Base-by-base conservation (phyloP, 2,329 filamentous ascomycete genomes). In the Hirsutella thompsonii region DNA sequence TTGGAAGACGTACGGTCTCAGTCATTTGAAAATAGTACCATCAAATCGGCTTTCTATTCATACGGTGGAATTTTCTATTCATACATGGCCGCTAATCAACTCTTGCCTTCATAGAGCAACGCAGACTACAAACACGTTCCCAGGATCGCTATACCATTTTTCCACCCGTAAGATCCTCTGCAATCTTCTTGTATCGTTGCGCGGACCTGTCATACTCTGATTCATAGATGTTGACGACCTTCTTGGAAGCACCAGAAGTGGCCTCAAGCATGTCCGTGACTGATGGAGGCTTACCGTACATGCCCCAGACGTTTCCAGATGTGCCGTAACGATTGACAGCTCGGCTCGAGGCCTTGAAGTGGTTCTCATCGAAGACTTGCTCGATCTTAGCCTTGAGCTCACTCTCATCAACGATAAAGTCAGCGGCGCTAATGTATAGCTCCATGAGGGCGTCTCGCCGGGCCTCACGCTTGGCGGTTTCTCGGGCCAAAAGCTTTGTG, bases 341-440 rank as follows among this genome's bases (percentile, higher is more conserved):
- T 37, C 55, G 47, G 39, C 54, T 55, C 58, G 62, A 52, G 46
- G 59, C 58, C 42, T 53, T 58, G 57, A 72, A 76, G 60, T 67
- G 67, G 46, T 76, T 70, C 20, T 79, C 76, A 14, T 76, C 72
- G 63, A 95, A 98, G n/a, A 81, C 70, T 47, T 70, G 64, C 19
- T 93, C 82, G 42, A 95, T 80, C 48, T 79, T 74, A 14, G 69
- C 68, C 50, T 83, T 74, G 28, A 98, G 73, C 58, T 94, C 81
- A 39, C 72, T 65, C 58, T 94, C 88, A 20, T 74, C 80, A 16
- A 87, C 80, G 56, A 98, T 95, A 64, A 96, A 98, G 32, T 76
- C 68, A 20, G 83, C 76, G 5, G 92, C 88, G 51, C 88, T 83
- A 65, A 92, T 83, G 64, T 98, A 98, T 11, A 98, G 73, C 44